A percentile compares a stretch with the other conserved stretches of the same genome.
Conservation (phyloP, 2,329 filamentous ascomycete species). For the Cercospora sp. region DNA sequence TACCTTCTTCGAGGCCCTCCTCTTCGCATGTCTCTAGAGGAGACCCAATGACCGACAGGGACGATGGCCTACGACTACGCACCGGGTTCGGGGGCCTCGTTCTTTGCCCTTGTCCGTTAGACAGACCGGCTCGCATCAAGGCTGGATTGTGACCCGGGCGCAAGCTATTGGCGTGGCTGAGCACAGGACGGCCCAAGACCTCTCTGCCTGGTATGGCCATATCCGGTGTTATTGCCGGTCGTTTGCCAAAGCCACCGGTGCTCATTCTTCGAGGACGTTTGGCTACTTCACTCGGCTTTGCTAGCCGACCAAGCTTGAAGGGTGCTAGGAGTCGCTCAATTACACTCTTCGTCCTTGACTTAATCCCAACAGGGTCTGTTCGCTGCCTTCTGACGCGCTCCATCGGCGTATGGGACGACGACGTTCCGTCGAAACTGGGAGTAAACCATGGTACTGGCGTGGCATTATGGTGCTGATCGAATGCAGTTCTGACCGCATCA, state of each 20-base stretch:
- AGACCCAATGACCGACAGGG: neutral
- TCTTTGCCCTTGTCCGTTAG: neutral
- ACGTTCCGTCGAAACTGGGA: neutral
- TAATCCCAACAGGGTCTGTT: neutral
- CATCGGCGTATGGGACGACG: neutral
- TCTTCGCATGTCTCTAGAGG: conserved; percentile 1
- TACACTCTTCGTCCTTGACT: conserved; percentile 3
- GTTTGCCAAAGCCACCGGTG: neutral
- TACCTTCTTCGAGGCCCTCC: neutral
- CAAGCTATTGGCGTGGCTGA: conserved; percentile 13
- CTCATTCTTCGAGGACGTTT: conserved; percentile 11
- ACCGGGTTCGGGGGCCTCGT: neutral
- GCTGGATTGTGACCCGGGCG: conserved; percentile 11
- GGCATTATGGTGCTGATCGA: neutral
- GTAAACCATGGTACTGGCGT: neutral
- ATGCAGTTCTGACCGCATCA: neutral
- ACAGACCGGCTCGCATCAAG: neutral
- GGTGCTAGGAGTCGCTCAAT: conserved; percentile 2
- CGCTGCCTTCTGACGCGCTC: neutral
- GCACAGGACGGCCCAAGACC: neutral
- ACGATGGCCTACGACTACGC: neutral
- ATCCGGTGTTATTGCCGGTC: neutral
- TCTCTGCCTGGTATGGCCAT: neutral
- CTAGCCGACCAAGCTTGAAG: conserved; percentile 3
- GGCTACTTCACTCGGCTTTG: neutral